Base-by-base conservation (phyloP, 345 rosid species). In the Rhodamnia rubescens region DNA sequence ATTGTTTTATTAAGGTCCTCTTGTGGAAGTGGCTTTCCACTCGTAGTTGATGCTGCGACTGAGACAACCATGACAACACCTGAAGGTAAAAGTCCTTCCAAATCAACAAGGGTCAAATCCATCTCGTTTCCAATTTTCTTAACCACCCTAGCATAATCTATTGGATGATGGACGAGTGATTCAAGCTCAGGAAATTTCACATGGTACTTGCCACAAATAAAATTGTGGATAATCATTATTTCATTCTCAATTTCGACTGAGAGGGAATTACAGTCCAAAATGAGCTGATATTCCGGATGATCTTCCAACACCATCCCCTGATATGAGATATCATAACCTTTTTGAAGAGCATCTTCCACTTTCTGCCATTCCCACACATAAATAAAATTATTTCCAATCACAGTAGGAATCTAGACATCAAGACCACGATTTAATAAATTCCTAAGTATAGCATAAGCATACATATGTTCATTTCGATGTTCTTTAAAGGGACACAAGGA, bases 221-320 rank as follows among this genome's bases (percentile, higher is more conserved):
- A 95, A 89, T 92, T 95, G 89, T 95, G 98, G 85, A 97, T 95
- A 14, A 97, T 96, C 49, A 91, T 86, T 42, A 96, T 94, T 87
- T 96, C 98, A 87, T 97, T 97, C 92, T 95, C 99, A 5, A 95
- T 94, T 81, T 97, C 99, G 27, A 96, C 98, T 0, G 98, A 97
- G 11, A 97, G 90, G 52, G 93, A 91, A 89, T 97, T 97, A 82
- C 98, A 96, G 47, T 97, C 98, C 55, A 97, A 98, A 8, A 97
- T 97, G 51, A 96, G 92, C 91, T 93, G 96, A 88, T 95, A 97
- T 83, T 95, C 98, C 6, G 98, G 99, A 90, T 97, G 96, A 83
- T 97, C 98, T 92, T 95, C 99, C 85, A 97, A 86, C 6, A 94
- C 98, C 80, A 90, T 87, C 83, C 94, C 97, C 27, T 94, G 92